These are phyloP conservation scores for Vanderwaltozyma tropicalis DNA, from an alignment of 805 yeast species.

Conservation along the genomic window DNA sequence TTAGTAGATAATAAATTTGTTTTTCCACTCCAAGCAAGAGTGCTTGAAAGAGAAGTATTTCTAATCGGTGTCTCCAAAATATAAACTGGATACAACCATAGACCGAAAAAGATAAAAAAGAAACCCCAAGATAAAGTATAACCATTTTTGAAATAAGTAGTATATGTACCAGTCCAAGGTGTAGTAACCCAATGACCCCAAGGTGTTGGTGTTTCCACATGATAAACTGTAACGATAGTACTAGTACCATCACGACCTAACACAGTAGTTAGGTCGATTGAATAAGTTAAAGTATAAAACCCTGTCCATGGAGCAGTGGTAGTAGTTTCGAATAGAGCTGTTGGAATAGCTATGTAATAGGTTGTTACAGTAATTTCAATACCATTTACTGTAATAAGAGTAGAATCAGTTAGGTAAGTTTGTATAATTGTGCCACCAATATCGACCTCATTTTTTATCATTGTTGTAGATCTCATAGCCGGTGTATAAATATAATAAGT, in stretches of 20 bases:
- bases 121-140: neutral
- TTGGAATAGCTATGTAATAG: neutral
- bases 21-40: neutral
- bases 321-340: neutral
- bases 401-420: too few species aligned
- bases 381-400: too few species aligned
- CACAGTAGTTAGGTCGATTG: neutral
- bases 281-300: neutral
- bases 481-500: too few species aligned
- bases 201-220: constrained; percentile 6
- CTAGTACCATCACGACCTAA: constrained; percentile 1
- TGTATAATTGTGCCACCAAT: too few species aligned
- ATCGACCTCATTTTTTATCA: too few species aligned
- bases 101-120: neutral
- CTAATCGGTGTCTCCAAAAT: neutral
- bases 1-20: too few species aligned
- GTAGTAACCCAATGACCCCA: neutral
- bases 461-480: too few species aligned
- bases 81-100: neutral
- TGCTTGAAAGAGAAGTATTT: neutral
- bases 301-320: constrained; percentile 1
- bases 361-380: neutral
- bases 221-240: constrained; percentile 4
- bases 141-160: neutral
- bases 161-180: constrained; percentile 1